phyloP scores from a whole-genome alignment of 139 green algal genomes.

The Mesotaenium endlicherianum region DNA sequence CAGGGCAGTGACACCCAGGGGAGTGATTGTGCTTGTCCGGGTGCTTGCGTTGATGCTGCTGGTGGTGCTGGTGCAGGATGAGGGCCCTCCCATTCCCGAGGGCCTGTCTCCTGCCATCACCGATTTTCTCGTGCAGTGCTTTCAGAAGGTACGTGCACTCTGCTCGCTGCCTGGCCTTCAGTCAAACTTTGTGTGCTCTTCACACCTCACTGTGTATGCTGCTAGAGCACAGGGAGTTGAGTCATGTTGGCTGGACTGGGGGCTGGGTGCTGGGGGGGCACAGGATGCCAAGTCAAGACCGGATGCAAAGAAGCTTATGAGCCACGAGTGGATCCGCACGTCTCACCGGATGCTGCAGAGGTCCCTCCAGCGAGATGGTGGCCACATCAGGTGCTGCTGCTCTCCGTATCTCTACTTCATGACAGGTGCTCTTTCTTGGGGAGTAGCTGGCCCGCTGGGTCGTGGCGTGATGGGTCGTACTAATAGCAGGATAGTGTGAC shows the following conservation, averaged over 20 bases:
- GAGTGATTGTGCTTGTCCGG: too few relatives aligned
- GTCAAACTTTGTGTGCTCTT: background rate
- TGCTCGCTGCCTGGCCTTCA: background rate
- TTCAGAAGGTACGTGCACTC: conserved; percentile 74
- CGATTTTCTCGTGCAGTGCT: conserved; percentile 91
- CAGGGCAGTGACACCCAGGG: too few relatives aligned
- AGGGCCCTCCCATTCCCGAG: conserved; percentile 79
- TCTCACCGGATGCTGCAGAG: conserved; percentile 65
- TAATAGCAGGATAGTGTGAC: too few relatives aligned
- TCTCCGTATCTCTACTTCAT: too few relatives aligned
- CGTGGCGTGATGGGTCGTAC: too few relatives aligned
- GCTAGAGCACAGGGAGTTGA: background rate
- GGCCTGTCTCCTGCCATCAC: conserved; percentile 65
- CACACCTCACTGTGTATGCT: too few relatives aligned
- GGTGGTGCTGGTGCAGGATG: conserved; percentile 72
- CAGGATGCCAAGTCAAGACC: conserved; percentile 79
- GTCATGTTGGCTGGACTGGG: background rate
- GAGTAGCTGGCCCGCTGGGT: too few relatives aligned
- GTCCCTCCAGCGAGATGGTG: conserved; percentile 58
- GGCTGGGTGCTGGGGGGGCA: background rate
- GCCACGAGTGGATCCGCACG: conserved; percentile 81
- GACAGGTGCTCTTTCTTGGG: too few relatives aligned
- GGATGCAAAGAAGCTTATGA: conserved; percentile 72
- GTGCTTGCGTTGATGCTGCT: too few relatives aligned
- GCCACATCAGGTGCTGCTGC: conserved; percentile 1